Evolutionary conservation across 2,329 filamentous ascomycete species (phyloP).

Genomic region (Aspergillus sp.): DNA sequence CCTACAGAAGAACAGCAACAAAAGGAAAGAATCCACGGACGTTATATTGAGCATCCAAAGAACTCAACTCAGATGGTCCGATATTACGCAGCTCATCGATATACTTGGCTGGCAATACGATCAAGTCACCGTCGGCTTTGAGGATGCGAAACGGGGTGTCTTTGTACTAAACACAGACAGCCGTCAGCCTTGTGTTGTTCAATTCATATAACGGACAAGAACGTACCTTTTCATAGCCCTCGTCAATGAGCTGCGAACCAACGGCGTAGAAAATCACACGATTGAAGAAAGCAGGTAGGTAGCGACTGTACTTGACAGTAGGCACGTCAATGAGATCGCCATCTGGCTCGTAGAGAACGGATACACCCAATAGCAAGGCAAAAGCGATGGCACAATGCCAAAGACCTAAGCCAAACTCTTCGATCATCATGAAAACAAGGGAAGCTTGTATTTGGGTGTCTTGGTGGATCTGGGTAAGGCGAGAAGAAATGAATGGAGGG

Average conservation of each 20-base stretch:
- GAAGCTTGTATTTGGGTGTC: background rate
- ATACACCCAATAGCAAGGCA: background rate
- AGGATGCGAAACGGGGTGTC: conserved; percentile 20
- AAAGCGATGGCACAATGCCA: background rate
- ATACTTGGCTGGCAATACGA: conserved; percentile 23
- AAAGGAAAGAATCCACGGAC: conserved; percentile 6
- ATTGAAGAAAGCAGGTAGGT: conserved; percentile 20
- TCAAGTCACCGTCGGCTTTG: conserved; percentile 22
- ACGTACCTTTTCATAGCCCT: conserved; percentile 20
- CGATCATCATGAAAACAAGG: background rate
- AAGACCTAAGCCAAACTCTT: background rate
- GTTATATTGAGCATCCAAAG: conserved; percentile 22
- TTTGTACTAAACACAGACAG: conserved; percentile 16
- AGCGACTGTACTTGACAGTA: conserved; percentile 13
- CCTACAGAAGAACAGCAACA: background rate
- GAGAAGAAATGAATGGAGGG: background rate
- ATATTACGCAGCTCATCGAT: conserved; percentile 17
- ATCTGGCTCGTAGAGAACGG: background rate
- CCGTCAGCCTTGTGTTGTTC: background rate
- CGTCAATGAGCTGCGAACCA: conserved; percentile 16
- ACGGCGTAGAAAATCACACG: conserved; percentile 18
- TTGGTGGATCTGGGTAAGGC: background rate
- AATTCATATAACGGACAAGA: background rate
- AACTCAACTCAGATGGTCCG: conserved; percentile 14
- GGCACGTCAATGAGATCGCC: conserved; percentile 10